Evolutionary conservation across 495 filamentous ascomycete species (phyloP), one percentile per base, ranked within the genome.

Genomic region (Lepidopterella palustris): DNA sequence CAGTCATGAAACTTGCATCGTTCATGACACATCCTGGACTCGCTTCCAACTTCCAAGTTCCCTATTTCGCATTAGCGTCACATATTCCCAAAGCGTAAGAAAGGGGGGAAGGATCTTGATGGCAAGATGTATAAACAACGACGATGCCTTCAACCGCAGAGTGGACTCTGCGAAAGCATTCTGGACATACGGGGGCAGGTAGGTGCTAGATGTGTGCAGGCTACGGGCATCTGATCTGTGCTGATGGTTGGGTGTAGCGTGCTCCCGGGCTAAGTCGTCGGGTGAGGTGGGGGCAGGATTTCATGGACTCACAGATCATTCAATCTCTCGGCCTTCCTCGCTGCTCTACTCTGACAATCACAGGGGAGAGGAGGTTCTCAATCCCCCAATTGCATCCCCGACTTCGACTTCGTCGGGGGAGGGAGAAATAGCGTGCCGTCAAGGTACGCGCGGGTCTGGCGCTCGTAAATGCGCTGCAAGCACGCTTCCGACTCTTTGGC

Each of bases 391-490:
- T 40, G 32, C 23, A 24, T 54, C 3, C 51, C 15, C 10, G 55
- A 35, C 50, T 26, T 47, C 9, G 50, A 31, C 24, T 49, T 45
- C 15, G 4, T 5, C 18, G 53, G 13, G 20, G 18, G 18, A 8
- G 31, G 15, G 1, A n/a, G 20, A 15, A 64, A 60, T 15, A 71
- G 53, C 10, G 25, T 62, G 4, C 65, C 64, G 29, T 71, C 35
- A 2, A 74, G 61, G 45, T 74, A 74, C 13, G 61, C 56, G 6
- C 55, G 31, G 5, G 69, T 70, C 59, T 71, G 69, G 11, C 52
- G 48, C 28, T 74, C 70, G 54, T 72, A 74, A n/a, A 64, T 57
- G 13, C 60, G 59, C 60, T 70, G 63, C 35, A 74, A 52, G 29
- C 63, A 65, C 10, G 64, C 69, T 10, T 74, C 72, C 0, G 68